Percentiles rank a stretch among this genome's conserved stretches.
phyloP scores from a whole-genome alignment of 768 basidiomycete species.

The Saitozyma sp. region DNA sequence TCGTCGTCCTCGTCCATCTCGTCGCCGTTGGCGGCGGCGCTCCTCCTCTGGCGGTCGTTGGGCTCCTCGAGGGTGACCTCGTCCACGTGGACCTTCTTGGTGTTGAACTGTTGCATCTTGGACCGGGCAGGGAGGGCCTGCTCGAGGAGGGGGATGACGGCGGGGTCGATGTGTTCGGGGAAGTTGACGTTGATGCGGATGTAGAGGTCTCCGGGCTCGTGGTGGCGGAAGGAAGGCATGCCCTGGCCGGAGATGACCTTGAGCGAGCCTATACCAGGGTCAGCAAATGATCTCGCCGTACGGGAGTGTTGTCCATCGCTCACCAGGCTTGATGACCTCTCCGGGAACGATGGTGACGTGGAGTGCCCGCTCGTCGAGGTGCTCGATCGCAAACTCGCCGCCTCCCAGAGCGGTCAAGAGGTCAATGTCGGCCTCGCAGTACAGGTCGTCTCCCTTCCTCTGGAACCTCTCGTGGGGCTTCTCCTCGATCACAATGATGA shows the following conservation, averaged over 20 bases:
- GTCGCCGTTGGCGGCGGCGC: conserved; percentile 63
- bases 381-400: conserved; percentile 83
- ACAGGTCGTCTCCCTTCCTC: conserved; percentile 80
- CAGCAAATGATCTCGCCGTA: conserved; percentile 10
- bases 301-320: conserved; percentile 41
- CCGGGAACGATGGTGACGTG: conserved; percentile 79
- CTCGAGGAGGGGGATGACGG: conserved; percentile 72
- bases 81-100: conserved; percentile 68
- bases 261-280: conserved; percentile 64
- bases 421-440: conserved; percentile 85
- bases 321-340: conserved; percentile 90
- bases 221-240: conserved; percentile 98
- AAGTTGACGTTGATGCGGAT: conserved; percentile 84
- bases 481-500: conserved; percentile 97
- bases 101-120: conserved; percentile 64
- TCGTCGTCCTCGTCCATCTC: conserved; percentile 77
- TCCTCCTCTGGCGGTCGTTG: conserved; percentile 65
- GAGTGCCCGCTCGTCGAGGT: conserved; percentile 88
- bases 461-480: conserved; percentile 77
- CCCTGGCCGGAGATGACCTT: conserved; percentile 93
- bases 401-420: conserved; percentile 90
- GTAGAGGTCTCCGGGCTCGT: conserved; percentile 91
- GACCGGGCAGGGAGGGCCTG: conserved; percentile 77
- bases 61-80: conserved; percentile 81
- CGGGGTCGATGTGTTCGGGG: conserved; percentile 75